Evolutionary conservation across 2,329 filamentous ascomycete species (phyloP).

Genomic region (Trematosphaeria pertusa): DNA sequence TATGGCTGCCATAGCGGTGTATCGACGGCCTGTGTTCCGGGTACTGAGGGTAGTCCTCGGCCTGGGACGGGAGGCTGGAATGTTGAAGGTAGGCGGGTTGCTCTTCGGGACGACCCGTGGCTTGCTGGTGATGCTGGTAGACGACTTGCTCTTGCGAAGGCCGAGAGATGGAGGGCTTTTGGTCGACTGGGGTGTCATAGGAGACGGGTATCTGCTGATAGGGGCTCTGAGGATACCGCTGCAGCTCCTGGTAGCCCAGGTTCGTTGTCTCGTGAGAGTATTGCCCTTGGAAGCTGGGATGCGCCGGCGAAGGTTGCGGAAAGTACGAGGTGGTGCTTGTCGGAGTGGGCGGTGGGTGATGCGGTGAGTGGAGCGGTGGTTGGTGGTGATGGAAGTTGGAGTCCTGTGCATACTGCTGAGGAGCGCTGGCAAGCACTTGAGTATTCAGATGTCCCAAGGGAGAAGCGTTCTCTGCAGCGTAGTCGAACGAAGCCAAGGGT

Average conservation of each 20-base stretch:
- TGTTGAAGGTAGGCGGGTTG: conserved; percentile 30
- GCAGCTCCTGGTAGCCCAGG: conserved; percentile 23
- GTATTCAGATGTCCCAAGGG: conserved; percentile 16
- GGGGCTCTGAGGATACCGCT: conserved; percentile 31
- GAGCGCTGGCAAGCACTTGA: conserved; percentile 21
- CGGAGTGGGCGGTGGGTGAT: conserved; percentile 37
- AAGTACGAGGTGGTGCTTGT: conserved; percentile 42
- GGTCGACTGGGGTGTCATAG: conserved; percentile 28
- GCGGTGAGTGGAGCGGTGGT: conserved; percentile 39
- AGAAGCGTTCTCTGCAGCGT: conserved; percentile 25
- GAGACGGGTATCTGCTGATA: conserved; percentile 37
- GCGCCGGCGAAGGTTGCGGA: conserved; percentile 37
- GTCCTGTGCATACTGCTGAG: conserved; percentile 31
- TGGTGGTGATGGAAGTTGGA: conserved; percentile 38
- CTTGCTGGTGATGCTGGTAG: conserved; percentile 34
- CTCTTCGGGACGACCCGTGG: conserved; percentile 26
- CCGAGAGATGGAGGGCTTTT: conserved; percentile 29
- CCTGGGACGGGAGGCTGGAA: conserved; percentile 28
- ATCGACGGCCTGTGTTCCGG: conserved; percentile 25
- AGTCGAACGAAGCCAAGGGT: conserved; percentile 35
- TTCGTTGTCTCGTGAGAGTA: conserved; percentile 30
- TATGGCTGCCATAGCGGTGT: conserved; percentile 32
- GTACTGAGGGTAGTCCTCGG: conserved; percentile 33
- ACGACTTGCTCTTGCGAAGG: conserved; percentile 25
- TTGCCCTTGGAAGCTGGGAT: conserved; percentile 29